These are phyloP conservation scores for Casuarina cunninghamiana DNA, from an alignment of 306 rosid genomes.

Conservation along the genomic window DNA sequence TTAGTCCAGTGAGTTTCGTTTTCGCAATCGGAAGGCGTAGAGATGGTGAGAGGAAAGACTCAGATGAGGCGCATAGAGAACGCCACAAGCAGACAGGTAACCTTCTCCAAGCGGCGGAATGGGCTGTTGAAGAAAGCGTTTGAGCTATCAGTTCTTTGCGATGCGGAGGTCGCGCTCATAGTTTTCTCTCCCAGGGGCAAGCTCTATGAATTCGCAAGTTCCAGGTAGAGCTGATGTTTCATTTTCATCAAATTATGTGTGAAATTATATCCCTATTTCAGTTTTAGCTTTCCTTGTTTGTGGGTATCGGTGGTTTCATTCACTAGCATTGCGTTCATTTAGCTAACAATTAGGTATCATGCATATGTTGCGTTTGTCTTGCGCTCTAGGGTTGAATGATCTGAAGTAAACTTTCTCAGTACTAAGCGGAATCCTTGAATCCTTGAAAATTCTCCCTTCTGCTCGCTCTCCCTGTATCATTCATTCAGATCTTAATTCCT, in stretches of 20 bases:
- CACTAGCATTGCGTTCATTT: neutral
- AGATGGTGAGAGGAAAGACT: slow-evolving; percentile 94
- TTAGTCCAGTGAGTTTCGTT: neutral
- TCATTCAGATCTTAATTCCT: neutral
- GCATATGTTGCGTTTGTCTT: neutral
- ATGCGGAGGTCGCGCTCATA: slow-evolving; percentile 54
- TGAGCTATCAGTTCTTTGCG: slow-evolving; percentile 87
- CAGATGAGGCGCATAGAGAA: slow-evolving; percentile 84
- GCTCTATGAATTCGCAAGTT: slow-evolving; percentile 56
- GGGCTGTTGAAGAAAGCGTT: slow-evolving; percentile 88
- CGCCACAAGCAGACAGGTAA: slow-evolving; percentile 87
- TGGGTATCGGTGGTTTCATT: neutral
- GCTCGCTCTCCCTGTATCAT: neutral
- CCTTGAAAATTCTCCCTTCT: neutral
- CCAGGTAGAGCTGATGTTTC: slow-evolving; percentile 30
- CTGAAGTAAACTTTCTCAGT: neutral
- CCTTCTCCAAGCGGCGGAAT: slow-evolving; percentile 79
- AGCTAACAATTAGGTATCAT: neutral
- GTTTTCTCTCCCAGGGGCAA: slow-evolving; percentile 54
- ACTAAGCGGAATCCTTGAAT: neutral
- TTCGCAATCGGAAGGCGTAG: neutral
- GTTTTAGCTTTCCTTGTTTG: neutral
- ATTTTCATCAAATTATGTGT: neutral
- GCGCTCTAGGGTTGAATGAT: neutral
- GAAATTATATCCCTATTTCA: neutral